Conservation (phyloP, 2,329 filamentous ascomycete genomes). For the Venturia pyrina region DNA sequence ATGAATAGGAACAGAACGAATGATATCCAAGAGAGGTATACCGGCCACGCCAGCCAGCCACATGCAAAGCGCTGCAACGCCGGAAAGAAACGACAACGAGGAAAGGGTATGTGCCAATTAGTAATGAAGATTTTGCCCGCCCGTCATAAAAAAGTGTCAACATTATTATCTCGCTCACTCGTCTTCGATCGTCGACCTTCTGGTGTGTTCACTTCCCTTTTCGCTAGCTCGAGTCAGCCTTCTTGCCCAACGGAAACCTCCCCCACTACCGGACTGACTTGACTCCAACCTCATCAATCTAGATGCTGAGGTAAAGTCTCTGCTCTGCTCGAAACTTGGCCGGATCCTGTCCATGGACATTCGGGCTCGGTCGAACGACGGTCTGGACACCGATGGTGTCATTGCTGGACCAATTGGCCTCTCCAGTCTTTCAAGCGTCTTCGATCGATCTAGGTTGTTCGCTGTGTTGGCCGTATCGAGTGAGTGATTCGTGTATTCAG, state of each 20-base stretch:
- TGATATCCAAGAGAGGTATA: constrained; percentile 5
- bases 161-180: not conserved
- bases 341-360: constrained; percentile 79
- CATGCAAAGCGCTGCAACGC: constrained; percentile 1
- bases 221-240: constrained; percentile 10
- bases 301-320: constrained; percentile 85
- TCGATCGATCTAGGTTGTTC: not conserved
- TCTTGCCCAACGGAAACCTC: constrained; percentile 8
- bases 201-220: not conserved
- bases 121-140: constrained; percentile 2
- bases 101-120: constrained; percentile 4
- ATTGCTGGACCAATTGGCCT: not conserved
- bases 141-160: constrained; percentile 5
- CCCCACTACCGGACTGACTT: constrained; percentile 6
- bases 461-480: constrained; percentile 30
- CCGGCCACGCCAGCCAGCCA: not conserved
- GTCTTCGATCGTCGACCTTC: not conserved
- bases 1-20: constrained; percentile 5
- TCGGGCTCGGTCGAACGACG: constrained; percentile 80
- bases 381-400: constrained; percentile 55
- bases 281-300: constrained; percentile 69
- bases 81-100: not conserved
- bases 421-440: not conserved
- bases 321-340: constrained; percentile 75
- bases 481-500: constrained; percentile 52